Base-by-base conservation (phyloP, 192 early-diverging fungal genomes). In the Podila epicladia region DNA sequence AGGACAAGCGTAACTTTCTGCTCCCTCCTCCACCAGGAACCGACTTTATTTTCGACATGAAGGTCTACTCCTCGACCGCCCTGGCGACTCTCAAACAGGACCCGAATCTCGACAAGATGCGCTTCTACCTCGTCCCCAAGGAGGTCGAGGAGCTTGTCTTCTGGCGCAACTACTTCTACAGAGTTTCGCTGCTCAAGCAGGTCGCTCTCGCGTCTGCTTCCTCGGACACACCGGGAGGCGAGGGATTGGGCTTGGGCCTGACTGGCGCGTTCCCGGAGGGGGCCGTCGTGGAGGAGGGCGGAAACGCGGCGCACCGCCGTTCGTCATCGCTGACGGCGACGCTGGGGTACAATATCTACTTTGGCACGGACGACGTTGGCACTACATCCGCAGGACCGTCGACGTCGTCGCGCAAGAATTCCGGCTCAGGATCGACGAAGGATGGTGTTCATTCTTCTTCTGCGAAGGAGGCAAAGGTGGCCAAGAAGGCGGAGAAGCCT, bases 91-190 rank as follows among this genome's bases (percentile, higher is more conserved):
- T 93, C 20, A 83, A 86, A n/a, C 65, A 82, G 26, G 92, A 93
- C 73, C 62, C 85, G 1, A 72, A 77, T 29, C 71, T 93, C 13
- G 74, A 85, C n/a, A 72, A 83, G 31, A 88, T 92, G 91, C 87
- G 92, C 8, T 93, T 93, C 62, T 70, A 85, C 15, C 72, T 93
- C 0, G 92, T 93, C 2, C 92, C 91, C 33, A 88, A 87, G 68
- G 82, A 90, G 82, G 84, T 93, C 4, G 83, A 88, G 29, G 92
- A 93, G 41, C 75, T 76, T 11, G 74, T 63, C 24, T 93, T 93
- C 72, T 93, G 91, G 91, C 75, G 82, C 33, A 91, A 90, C 45
- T 93, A 92, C 66, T 93, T 93, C 75, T 93, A 92, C 75, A 85
- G 90, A 19, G 86, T 93, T 3, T 85, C 84, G 38, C 68, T 88